phyloP scores from a whole-genome alignment of 768 basidiomycete species.

The Boletus sensibilis region DNA sequence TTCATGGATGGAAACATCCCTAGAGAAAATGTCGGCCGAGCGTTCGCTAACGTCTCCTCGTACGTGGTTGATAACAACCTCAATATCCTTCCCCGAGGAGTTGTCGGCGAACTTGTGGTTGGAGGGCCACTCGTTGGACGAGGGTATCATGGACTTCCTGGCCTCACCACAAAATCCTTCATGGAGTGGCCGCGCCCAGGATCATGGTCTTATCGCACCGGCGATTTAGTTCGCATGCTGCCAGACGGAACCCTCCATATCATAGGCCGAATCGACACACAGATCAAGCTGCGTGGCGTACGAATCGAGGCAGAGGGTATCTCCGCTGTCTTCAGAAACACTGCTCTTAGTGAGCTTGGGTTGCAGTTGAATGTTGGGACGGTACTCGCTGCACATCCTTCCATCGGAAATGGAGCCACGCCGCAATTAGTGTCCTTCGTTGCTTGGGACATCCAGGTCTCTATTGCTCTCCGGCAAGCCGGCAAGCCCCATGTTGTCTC shows the following conservation, averaged over 20 bases:
- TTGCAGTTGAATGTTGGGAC: conserved; percentile 41
- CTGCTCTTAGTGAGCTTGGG: conserved; percentile 14
- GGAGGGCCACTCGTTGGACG: conserved; percentile 49
- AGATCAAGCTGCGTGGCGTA: conserved; percentile 52
- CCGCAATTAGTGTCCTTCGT: conserved; percentile 46
- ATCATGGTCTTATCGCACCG: conserved; percentile 47
- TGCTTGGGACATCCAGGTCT: conserved; percentile 38
- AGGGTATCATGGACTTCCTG: conserved; percentile 47
- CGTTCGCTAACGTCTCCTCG: conserved; percentile 36
- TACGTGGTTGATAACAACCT: conserved; percentile 45
- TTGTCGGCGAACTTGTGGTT: conserved; percentile 49
- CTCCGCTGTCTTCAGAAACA: conserved; percentile 39
- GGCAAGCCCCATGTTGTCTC: conserved; percentile 27
- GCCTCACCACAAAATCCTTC: conserved; percentile 46
- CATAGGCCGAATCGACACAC: conserved; percentile 50
- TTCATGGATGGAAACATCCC: conserved; percentile 41
- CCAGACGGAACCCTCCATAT: conserved; percentile 49
- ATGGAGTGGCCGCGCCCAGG: conserved; percentile 43
- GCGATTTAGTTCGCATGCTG: conserved; percentile 51
- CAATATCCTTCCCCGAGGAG: conserved; percentile 43
- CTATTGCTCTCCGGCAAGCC: conserved; percentile 40
- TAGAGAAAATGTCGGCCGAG: conserved; percentile 44
- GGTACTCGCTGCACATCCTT: conserved; percentile 43
- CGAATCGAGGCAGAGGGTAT: conserved; percentile 55
- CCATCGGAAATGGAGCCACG: conserved; percentile 36